Percentiles rank a stretch among this genome's conserved stretches.
Conservation (phyloP, 169 alveolate species). For the Babesia divergens region DNA sequence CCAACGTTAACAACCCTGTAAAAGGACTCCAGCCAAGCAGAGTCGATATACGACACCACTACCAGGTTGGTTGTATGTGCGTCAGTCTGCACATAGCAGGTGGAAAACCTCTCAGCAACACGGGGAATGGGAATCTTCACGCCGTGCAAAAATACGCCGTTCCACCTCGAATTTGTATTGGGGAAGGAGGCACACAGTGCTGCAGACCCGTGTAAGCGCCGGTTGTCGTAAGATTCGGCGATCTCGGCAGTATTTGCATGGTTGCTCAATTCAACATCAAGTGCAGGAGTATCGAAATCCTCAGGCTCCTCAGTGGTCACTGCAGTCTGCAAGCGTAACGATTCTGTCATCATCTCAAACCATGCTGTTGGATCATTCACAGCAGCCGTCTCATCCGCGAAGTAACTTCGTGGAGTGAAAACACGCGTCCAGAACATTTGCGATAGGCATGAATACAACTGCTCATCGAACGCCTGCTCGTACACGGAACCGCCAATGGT, state of each 20-base stretch:
- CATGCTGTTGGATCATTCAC: too few relatives aligned
- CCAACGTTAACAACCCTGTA: neutral
- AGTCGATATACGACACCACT: constrained; percentile 5
- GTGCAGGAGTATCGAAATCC: neutral
- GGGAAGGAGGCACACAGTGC: constrained; percentile 12
- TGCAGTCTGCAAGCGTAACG: too few relatives aligned
- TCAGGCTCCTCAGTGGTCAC: neutral
- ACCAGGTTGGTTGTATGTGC: neutral
- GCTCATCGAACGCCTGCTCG: constrained; percentile 8
- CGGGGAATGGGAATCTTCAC: constrained; percentile 25
- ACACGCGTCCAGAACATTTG: constrained; percentile 15
- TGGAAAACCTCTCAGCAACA: constrained; percentile 6
- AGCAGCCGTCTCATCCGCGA: too few relatives aligned
- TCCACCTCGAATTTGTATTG: constrained; percentile 15
- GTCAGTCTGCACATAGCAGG: constrained; percentile 11
- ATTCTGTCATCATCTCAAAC: too few relatives aligned
- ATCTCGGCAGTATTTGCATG: neutral
- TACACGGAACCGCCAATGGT: constrained; percentile 32
- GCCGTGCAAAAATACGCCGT: constrained; percentile 5
- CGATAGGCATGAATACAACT: constrained; percentile 14
- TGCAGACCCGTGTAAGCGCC: neutral
- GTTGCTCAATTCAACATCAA: neutral
- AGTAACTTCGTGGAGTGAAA: neutral
- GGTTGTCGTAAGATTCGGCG: neutral
- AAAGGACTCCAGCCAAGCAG: constrained; percentile 35